A percentile compares a stretch with the other conserved stretches of the same genome.
Evolutionary conservation across 2,329 filamentous ascomycete species (phyloP).

Genomic region (Grosmannia huntii): DNA sequence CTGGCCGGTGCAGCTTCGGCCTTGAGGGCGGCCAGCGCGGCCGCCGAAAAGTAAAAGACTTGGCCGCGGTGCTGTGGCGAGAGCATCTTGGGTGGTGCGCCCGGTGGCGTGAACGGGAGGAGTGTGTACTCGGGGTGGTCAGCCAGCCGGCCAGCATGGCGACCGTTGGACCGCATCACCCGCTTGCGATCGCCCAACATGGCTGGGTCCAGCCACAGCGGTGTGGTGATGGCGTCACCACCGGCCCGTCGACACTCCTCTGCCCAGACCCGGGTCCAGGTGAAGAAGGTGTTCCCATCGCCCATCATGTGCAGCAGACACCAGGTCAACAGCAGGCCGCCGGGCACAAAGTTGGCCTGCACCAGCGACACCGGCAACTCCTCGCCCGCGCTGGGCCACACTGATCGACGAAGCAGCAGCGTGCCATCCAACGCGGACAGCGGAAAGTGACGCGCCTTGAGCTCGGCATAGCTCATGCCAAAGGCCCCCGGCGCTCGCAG

Average conservation of each 20-base stretch:
- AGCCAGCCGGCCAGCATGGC: neutral
- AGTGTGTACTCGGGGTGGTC: slow-evolving; percentile 1
- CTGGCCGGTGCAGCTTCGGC: neutral
- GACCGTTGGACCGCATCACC: neutral
- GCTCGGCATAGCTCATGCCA: neutral
- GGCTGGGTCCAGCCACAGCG: slow-evolving; percentile 32
- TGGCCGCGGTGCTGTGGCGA: neutral
- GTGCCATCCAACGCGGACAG: neutral
- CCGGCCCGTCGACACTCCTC: neutral
- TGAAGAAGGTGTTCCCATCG: slow-evolving; percentile 1
- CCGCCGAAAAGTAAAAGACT: neutral
- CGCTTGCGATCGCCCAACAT: neutral
- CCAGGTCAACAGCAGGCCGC: slow-evolving; percentile 1
- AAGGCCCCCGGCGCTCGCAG: neutral
- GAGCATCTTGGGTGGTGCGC: neutral
- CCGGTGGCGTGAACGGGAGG: slow-evolving; percentile 1
- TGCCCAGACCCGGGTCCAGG: slow-evolving; percentile 2
- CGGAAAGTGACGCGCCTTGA: neutral
- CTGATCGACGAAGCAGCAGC: neutral
- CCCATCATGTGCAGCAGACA: slow-evolving; percentile 3
- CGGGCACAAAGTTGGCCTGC: slow-evolving; percentile 4
- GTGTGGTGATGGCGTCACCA: neutral
- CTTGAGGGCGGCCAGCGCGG: neutral
- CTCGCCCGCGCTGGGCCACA: neutral
- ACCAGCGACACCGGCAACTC: neutral